These are phyloP conservation scores for Fusarium anguioides DNA, from an alignment of 2,329 filamentous ascomycete species.

Conservation along the genomic window DNA sequence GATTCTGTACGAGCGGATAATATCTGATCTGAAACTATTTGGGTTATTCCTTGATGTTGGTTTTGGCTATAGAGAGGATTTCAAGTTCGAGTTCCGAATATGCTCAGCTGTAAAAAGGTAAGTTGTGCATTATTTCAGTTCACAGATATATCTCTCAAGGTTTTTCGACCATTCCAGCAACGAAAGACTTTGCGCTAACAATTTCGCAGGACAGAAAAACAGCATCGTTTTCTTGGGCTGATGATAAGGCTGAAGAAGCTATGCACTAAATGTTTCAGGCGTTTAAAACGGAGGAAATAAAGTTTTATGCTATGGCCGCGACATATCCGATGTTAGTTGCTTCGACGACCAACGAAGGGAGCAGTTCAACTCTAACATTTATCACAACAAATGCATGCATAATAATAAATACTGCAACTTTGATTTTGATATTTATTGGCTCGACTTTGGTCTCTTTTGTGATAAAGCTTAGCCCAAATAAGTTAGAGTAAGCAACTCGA, in stretches of 20 bases:
- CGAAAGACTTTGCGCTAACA: neutral
- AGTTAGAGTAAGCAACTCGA: neutral
- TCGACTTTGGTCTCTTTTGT: too few relatives aligned
- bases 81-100: neutral
- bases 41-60: fast-evolving
- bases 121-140: too few relatives aligned
- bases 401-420: neutral
- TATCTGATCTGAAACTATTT: neutral
- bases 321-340: neutral
- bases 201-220: neutral
- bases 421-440: neutral
- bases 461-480: neutral
- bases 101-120: neutral
- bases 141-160: too few relatives aligned
- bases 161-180: too few relatives aligned
- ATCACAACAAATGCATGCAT: neutral
- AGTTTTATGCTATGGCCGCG: neutral
- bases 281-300: neutral
- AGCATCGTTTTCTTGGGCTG: fast-evolving
- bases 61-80: fast-evolving
- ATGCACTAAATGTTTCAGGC: neutral
- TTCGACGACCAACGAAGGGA: neutral
- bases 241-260: neutral
- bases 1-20: neutral
- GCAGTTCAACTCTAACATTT: neutral